phyloP scores from a whole-genome alignment of 2,329 filamentous ascomycete genomes.

The Whalleya microplaca region DNA sequence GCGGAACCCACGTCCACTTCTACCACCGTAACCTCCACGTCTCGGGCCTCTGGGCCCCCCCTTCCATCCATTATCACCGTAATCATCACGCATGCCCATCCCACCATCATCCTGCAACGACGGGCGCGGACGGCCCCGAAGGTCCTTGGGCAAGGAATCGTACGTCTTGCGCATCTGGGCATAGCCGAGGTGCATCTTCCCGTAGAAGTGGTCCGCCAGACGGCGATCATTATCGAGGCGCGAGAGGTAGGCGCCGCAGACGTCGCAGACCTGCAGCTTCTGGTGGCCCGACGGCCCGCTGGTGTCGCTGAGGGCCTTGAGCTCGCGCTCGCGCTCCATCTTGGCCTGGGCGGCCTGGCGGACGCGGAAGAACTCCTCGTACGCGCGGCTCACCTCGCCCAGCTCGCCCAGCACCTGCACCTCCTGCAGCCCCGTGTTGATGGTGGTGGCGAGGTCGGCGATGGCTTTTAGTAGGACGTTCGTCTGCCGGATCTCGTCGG shows the following conservation, averaged over 20 bases:
- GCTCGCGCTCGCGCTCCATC: constrained; percentile 80
- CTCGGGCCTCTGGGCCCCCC: constrained; percentile 54
- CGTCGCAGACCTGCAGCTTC: constrained; percentile 97
- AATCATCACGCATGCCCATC: constrained; percentile 52
- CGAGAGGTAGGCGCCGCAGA: constrained; percentile 93
- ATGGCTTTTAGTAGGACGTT: constrained; percentile 88
- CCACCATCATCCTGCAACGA: constrained; percentile 47
- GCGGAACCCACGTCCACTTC: constrained; percentile 45
- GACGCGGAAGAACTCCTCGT: constrained; percentile 87
- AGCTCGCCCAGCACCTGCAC: constrained; percentile 83
- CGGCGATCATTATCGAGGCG: constrained; percentile 92
- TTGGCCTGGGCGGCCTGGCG: constrained; percentile 80
- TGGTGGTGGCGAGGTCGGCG: constrained; percentile 75
- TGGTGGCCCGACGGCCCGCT: constrained; percentile 93
- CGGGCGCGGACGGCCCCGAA: constrained; percentile 70
- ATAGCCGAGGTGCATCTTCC: constrained; percentile 98
- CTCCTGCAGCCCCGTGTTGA: constrained; percentile 83
- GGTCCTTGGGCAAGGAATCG: constrained; percentile 83
- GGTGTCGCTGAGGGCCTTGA: constrained; percentile 90
- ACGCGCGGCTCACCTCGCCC: constrained; percentile 77
- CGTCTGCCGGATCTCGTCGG: constrained; percentile 95
- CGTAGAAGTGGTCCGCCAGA: constrained; percentile 96
- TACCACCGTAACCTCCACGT: constrained; percentile 54
- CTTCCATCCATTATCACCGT: constrained; percentile 47
- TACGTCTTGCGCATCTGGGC: constrained; percentile 97